Percentiles rank a stretch among this genome's conserved stretches.
Evolutionary conservation across 768 basidiomycete genomes (phyloP).

Genomic region (Serendipita sp.): DNA sequence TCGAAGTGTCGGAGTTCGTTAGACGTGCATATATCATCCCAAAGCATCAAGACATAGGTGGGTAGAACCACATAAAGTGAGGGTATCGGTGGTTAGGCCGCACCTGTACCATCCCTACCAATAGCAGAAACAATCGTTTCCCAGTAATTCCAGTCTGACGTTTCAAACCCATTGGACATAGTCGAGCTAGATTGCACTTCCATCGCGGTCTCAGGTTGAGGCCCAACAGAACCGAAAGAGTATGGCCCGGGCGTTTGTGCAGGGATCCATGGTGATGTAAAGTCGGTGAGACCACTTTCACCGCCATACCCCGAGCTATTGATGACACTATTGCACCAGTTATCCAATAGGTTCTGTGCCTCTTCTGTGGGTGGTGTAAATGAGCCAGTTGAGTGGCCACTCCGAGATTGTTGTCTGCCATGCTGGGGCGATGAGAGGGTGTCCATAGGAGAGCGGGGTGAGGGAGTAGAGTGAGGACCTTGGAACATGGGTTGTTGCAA

Average conservation of each 20-base stretch:
- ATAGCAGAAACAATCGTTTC: constrained; percentile 41
- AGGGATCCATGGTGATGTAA: constrained; percentile 28
- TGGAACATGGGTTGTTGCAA: neutral
- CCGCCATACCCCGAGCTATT: constrained; percentile 33
- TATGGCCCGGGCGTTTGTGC: constrained; percentile 44
- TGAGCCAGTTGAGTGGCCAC: constrained; percentile 4
- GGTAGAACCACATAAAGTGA: too few relatives aligned
- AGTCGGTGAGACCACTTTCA: constrained; percentile 7
- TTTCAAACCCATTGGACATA: constrained; percentile 32
- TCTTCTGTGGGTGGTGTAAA: constrained; percentile 17
- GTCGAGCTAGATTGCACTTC: constrained; percentile 12
- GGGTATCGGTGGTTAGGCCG: neutral
- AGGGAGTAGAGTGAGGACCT: constrained; percentile 2
- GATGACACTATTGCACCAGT: constrained; percentile 72
- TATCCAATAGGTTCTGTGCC: constrained; percentile 64
- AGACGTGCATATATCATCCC: too few relatives aligned
- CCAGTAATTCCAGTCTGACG: constrained; percentile 67
- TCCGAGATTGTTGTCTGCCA: constrained; percentile 5
- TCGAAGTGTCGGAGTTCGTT: too few relatives aligned
- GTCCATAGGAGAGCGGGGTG: constrained; percentile 6
- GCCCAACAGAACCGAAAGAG: constrained; percentile 1
- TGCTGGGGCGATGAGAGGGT: neutral
- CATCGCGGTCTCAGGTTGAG: neutral
- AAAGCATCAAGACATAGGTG: too few relatives aligned
- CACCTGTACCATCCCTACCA: neutral